Base-by-base conservation (phyloP, 1,284 basidiomycete genomes). In the Naganishia liquefaciens region DNA sequence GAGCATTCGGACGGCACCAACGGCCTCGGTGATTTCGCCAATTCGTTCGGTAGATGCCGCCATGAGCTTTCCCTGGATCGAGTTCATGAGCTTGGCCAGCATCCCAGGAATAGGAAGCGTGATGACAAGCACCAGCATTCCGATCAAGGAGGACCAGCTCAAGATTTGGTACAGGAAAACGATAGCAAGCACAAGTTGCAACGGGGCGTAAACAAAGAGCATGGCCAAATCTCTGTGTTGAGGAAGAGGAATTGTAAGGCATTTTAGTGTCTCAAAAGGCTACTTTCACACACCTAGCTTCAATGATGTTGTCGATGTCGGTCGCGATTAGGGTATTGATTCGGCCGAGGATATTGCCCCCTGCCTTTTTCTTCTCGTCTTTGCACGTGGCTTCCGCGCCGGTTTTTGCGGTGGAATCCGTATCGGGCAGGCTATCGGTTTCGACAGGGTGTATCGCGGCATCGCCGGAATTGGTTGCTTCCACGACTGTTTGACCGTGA, bases 291-390 rank as follows among this genome's bases (percentile, higher is more conserved):
- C 21, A 60, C 55, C 55, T 60, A 4, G 55, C 76, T 50, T 78
- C 76, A n/a, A 76, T 66, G 43, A 79, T 68, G n/a, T 73, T 70
- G 47, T 78, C 76, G 23, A 79, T 73, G 64, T 80, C 79, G 37
- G 75, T 70, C 15, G 76, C 73, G 69, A 80, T 79, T 50, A 80
- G 70, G 54, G 86, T 87, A 69, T 87, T 87, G 69, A 87, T 84
- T 69, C 83, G 84, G 2, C 85, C 85, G 11, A 80, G 80, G 7
- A 84, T 68, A 62, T 83, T 44, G 28, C 43, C 23, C 27, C 44
- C 23, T 19, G 44, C 80, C 27, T 66, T 54, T 2, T 63, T 62
- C 44, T 70, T 74, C 33, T 63, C 62, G 39, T 73, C 69, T 5
- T 68, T 57, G 33, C 30, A 46, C 19, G 33, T n/a, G 43, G 33